A percentile compares a stretch with the other conserved stretches of the same genome.
These are phyloP conservation scores for Plenodomus lindquistii DNA, from an alignment of 2,329 filamentous ascomycete genomes.

Conservation along the genomic window DNA sequence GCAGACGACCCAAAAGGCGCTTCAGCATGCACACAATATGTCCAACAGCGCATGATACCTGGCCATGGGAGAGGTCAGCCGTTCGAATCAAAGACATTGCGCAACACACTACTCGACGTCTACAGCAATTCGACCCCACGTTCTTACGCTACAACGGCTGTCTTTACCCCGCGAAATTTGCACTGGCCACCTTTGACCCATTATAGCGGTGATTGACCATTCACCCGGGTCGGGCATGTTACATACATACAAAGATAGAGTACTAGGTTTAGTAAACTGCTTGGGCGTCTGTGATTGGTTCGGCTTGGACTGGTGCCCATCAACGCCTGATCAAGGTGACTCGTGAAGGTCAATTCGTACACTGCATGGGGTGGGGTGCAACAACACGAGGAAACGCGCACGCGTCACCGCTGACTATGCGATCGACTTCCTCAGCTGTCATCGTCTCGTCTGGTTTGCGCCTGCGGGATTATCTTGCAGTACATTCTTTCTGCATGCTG, in stretches of 20 bases:
- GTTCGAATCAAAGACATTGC: conserved; percentile 11
- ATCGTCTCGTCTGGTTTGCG: background rate
- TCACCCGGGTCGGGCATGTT: too few species aligned
- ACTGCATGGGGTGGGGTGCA: background rate
- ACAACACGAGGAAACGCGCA: background rate
- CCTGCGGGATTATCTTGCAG: conserved; percentile 1
- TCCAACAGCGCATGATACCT: conserved; percentile 4
- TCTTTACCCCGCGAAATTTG: conserved; percentile 4
- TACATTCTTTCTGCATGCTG: conserved; percentile 1
- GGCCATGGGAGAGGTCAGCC: background rate
- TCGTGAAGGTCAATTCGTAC: too few species aligned
- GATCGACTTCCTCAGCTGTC: background rate
- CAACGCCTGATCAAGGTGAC: too few species aligned
- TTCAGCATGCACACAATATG: conserved; percentile 23
- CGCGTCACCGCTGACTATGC: background rate
- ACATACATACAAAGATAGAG: too few species aligned
- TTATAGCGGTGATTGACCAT: background rate
- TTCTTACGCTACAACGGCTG: conserved; percentile 11
- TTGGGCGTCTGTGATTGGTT: too few species aligned
- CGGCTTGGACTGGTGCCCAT: too few species aligned
- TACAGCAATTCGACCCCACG: conserved; percentile 1
- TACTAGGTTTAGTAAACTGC: too few species aligned
- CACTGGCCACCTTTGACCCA: conserved; percentile 10
- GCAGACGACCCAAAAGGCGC: conserved; percentile 10
- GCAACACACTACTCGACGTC: conserved; percentile 8